Evolutionary conservation across 1,284 basidiomycete genomes (phyloP), one percentile per base, ranked within the genome.

Genomic region (Takashimella koratensis): DNA sequence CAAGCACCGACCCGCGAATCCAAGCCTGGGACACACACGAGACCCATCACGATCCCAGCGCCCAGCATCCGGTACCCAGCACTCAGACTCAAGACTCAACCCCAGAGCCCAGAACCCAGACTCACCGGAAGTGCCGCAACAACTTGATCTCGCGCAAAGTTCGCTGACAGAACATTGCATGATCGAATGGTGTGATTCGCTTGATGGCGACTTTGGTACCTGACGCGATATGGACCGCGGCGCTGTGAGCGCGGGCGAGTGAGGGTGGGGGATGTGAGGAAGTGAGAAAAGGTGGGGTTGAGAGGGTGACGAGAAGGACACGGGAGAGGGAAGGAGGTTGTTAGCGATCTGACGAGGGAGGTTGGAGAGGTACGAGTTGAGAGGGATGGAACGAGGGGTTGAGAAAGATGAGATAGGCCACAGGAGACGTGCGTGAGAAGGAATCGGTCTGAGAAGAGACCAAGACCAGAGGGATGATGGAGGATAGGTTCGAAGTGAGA

Each of bases 151-250:
- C 90, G 59, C 90, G 82, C 50, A 93, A 80, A 0, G 90, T 93
- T 46, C 90, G 80, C 56, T 92, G 80, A 69, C 88, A 89, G 76
- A 91, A 94, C 88, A 93, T 91, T 27, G 87, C 87, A 73, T 93
- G 90, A 75, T 93, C 90, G 63, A 94, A 94, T 0, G 90, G 91
- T 6, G 87, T 84, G 79, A 94, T 93, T 80, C 90, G 88, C 83
- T 92, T 90, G 78, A 90, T 90, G 53, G 88, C 88, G 59, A 91
- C 88, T 71, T 86, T 87, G 49, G 86, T 84, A 41, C 86, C 86
- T 49, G 84, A 88, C 3, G 88, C 85, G 64, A 84, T 76, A 72
- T 94, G 90, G 2, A 90, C 81, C 2, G 90, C 91, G 36, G 89
- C 89, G 68, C 89, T 60, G 56, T 36, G 13, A 2, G 53, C 43